Base-by-base conservation (phyloP, 1,284 basidiomycete species). In the Marasmius sp. region DNA sequence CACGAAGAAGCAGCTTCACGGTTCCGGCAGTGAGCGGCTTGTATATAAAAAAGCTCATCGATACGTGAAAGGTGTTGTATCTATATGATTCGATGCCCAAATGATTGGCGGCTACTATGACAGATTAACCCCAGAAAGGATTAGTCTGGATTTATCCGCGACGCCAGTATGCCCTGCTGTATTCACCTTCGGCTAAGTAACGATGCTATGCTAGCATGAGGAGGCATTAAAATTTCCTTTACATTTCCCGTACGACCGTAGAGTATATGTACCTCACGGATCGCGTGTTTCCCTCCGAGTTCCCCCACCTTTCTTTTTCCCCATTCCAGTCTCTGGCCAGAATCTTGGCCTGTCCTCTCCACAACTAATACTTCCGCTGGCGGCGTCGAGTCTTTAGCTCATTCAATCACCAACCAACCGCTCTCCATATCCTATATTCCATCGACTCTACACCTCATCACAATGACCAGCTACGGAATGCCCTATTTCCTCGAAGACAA, bases 401-500 rank as follows among this genome's bases (percentile, higher is more conserved):
- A 10, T 14, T 6, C 16, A 20, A 47, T 8, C 3, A 43, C n/a
- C 3, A 43, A 43, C 41, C 3, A 43, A 43, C 41, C 45, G n/a
- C 16, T 18, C 45, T n/a, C 45, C 45, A 47, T 8, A 47, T n/a
- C 20, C 45, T 8, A 47, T 14, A 16, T 20, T n/a, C 6, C 20
- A 16, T 18, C 45, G 16, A 47, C 20, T 14, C 16, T 14, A 47
- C 2, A 16, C 45, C 16, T 20, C 2, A 11, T 20, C 56, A 58
- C 39, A 12, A 82, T 81, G 75, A 79, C 81, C 18, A 74, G 72
- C 62, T 85, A 81, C 65, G 83, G 82, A 60, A 75, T 87, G 68
- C 82, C 85, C 41, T 83, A 75, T 70, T 81, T 88, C 68, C 83
- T 89, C 63, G 85, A 87, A 69, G 87, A 89, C 75, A 81, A 77